These are phyloP conservation scores for Yarrowia sp. DNA, from an alignment of 805 yeast species.

Conservation along the genomic window DNA sequence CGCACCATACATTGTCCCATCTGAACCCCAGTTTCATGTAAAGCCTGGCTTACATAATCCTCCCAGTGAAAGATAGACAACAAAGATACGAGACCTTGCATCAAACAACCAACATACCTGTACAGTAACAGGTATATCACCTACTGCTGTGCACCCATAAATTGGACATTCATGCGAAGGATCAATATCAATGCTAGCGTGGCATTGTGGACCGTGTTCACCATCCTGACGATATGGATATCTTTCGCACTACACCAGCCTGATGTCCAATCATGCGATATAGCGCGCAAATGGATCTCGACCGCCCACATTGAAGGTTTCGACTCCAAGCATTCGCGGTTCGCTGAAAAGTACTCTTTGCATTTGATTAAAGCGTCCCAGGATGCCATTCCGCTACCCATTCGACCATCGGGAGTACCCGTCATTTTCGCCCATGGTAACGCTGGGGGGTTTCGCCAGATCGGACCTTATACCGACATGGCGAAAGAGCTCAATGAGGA, in stretches of 20 bases:
- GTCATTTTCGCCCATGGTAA: slow-evolving; percentile 94
- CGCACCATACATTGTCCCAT: no score
- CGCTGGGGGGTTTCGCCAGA: slow-evolving; percentile 88
- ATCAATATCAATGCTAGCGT: slow-evolving; percentile 7
- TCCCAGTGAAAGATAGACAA: not conserved
- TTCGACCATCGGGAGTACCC: slow-evolving; percentile 67
- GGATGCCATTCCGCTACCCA: slow-evolving; percentile 25
- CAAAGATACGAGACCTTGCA: not conserved
- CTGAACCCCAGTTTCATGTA: no score
- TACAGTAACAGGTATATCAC: not conserved
- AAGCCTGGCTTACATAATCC: not conserved
- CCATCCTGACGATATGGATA: slow-evolving; percentile 10
- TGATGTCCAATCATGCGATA: slow-evolving; percentile 29
- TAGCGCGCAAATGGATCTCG: slow-evolving; percentile 30
- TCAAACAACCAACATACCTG: not conserved
- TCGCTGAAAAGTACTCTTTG: slow-evolving; percentile 78
- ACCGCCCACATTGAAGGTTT: slow-evolving; percentile 30
- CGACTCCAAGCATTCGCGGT: slow-evolving; percentile 50
- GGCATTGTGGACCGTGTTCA: slow-evolving; percentile 23
- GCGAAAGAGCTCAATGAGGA: slow-evolving; percentile 23
- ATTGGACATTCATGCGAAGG: not conserved
- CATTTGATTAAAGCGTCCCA: slow-evolving; percentile 75
- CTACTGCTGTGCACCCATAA: not conserved
- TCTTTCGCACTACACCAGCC: not conserved
- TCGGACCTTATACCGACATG: slow-evolving; percentile 27